Evolutionary conservation across 2,329 filamentous ascomycete species (phyloP), one percentile per base, ranked within the genome.

Genomic region (Aspergillus nomiae): DNA sequence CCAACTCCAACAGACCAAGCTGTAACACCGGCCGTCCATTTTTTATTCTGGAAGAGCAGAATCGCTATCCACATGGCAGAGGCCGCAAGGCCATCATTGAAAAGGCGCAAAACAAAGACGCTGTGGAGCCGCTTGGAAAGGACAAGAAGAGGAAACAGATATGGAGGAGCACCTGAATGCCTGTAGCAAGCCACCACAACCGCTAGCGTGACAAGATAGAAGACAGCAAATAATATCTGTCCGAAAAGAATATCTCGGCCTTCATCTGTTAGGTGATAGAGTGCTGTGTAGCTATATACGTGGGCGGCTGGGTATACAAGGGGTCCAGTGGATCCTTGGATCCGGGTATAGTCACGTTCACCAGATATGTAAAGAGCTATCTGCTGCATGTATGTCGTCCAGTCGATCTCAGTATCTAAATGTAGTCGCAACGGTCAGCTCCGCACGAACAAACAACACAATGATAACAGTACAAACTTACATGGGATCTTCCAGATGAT

Each of bases 381-480:
- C 74, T 99, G 95, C 76, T 97, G 86, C 94, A 99, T 98, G 78
- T 99, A 99, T 0, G 95, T 92, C 63, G 85, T 86, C 94, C 94
- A 99, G 80, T 99, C 95, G 73, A 99, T 99, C 78, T 99, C 95
- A 50, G 95, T 99, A 76, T 99, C 95, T 92, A 69, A 50, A 21
- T 56, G 58, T 85, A 69, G 50, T 68, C 65, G 55, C 65, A 59
- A 61, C 41, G 30, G 58, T 70, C 66, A 70, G 68, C 56, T 61
- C 28, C 36, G 43, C 53, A 36, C 56, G 58, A 63, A 46, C 60
- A 61, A 46, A 43, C 28, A 43, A 54, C 46, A 61, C 59, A 32
- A 46, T 46, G 26, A 36, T 57, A 24, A 41, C 58, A 30, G 50
- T 41, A 16, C n/a, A 36, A 48, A 36, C 90, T 81, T 82, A 96